Conservation (phyloP, 805 yeast species). For the Jamesozyma rosinii region DNA sequence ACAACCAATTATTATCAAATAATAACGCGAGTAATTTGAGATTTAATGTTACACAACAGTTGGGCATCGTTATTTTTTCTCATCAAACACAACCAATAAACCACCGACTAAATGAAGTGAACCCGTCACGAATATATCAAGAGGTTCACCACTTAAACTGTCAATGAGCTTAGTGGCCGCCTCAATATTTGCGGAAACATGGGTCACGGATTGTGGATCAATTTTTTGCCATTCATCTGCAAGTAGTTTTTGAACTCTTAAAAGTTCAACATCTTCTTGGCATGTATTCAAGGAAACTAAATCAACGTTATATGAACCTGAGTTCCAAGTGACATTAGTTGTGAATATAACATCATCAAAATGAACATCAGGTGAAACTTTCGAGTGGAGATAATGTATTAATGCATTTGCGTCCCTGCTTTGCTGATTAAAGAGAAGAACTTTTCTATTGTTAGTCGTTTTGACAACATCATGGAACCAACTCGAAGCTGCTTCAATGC, state of each 20-base stretch:
- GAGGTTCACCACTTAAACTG: constrained; percentile 18
- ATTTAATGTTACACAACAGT: neutral
- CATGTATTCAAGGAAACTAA: constrained; percentile 80
- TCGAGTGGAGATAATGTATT: constrained; percentile 43
- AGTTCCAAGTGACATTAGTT: constrained; percentile 85
- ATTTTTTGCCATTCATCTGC: constrained; percentile 59
- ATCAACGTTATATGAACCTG: constrained; percentile 72
- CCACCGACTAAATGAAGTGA: constrained; percentile 94
- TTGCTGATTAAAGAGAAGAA: constrained; percentile 87
- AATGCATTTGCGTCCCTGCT: constrained; percentile 73
- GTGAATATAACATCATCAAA: constrained; percentile 79
- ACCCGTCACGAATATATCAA: constrained; percentile 86
- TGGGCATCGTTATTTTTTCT: neutral
- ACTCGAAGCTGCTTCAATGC: constrained; percentile 66
- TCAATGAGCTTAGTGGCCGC: constrained; percentile 49
- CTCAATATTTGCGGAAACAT: constrained; percentile 68
- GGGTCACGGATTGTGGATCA: constrained; percentile 33
- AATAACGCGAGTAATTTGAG: neutral
- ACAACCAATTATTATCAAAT: neutral
- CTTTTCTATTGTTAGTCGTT: constrained; percentile 23
- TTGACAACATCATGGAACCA: constrained; percentile 51
- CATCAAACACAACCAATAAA: constrained; percentile 71
- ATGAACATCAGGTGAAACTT: constrained; percentile 33
- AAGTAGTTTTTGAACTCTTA: constrained; percentile 69
- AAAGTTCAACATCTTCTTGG: constrained; percentile 64